These are phyloP conservation scores for Moringa oleifera DNA, from an alignment of 345 rosid species.

Conservation along the genomic window DNA sequence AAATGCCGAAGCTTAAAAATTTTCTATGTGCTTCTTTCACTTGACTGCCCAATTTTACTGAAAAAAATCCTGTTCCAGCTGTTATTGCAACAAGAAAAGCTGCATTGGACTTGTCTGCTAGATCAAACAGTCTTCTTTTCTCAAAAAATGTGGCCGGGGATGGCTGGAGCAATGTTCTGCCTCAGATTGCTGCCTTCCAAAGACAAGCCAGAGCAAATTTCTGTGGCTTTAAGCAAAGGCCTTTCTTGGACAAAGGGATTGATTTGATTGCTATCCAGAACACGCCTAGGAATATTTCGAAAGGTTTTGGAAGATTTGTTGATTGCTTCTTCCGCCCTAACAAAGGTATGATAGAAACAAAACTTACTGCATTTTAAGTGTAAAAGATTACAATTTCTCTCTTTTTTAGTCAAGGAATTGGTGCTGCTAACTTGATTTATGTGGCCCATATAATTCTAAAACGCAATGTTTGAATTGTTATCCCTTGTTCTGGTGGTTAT, in stretches of 20 bases:
- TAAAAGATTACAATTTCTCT: neutral
- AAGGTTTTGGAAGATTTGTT: slow-evolving; percentile 37
- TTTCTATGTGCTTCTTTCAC: neutral
- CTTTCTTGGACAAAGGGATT: slow-evolving; percentile 22
- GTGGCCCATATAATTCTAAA: neutral
- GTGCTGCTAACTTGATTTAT: neutral
- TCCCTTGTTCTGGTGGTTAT: too few relatives aligned
- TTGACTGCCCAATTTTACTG: slow-evolving; percentile 5
- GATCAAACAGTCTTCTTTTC: slow-evolving; percentile 26
- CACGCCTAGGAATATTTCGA: slow-evolving; percentile 31
- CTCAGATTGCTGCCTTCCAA: slow-evolving; percentile 34
- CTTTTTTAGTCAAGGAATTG: neutral
- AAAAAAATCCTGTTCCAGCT: slow-evolving; percentile 28
- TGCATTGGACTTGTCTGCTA: slow-evolving; percentile 33
- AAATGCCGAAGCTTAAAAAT: neutral
- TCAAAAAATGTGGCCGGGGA: slow-evolving; percentile 14
- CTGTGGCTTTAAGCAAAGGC: slow-evolving; percentile 31
- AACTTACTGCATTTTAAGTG: neutral
- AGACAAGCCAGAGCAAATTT: slow-evolving; percentile 46
- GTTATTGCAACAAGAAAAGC: slow-evolving; percentile 38
- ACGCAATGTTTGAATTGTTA: too few relatives aligned
- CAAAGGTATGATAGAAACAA: slow-evolving; percentile 37
- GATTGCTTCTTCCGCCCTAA: slow-evolving; percentile 30
- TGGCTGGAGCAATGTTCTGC: slow-evolving; percentile 40
- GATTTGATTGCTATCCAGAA: slow-evolving; percentile 25